Conservation (phyloP, 306 rosid species). For the Casuarina cunninghamiana region DNA sequence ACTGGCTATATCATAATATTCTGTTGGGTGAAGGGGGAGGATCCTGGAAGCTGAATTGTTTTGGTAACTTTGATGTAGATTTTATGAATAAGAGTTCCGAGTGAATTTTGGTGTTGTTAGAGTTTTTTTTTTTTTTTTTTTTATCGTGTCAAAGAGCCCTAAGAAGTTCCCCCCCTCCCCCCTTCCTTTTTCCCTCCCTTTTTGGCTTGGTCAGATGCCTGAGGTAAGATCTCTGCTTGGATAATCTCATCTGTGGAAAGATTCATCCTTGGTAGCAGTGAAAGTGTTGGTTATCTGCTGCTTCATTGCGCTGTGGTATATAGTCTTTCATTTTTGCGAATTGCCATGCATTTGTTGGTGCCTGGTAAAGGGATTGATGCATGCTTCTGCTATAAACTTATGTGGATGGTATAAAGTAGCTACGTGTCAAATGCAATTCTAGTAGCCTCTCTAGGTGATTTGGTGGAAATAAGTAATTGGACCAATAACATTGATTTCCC, state of each 20-base stretch:
- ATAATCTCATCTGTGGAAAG: background rate
- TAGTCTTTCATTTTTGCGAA: background rate
- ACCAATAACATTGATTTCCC: background rate
- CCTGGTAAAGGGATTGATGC: background rate
- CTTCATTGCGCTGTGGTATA: background rate
- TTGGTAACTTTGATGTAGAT: background rate
- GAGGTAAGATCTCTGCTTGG: background rate
- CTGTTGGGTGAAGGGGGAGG: too few species aligned
- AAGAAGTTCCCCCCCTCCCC: too few species aligned
- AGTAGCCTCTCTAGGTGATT: background rate
- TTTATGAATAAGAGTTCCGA: background rate
- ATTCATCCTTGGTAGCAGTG: background rate
- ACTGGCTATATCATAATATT: too few species aligned
- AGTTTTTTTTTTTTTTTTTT: too few species aligned
- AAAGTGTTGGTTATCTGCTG: background rate
- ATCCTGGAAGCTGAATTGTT: background rate
- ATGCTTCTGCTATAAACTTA: background rate
- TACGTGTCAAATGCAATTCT: background rate
- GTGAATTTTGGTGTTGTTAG: too few species aligned
- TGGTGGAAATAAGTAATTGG: background rate
- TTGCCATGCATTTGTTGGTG: background rate
- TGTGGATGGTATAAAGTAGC: background rate
- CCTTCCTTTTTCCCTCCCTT: too few species aligned
- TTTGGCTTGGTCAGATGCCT: too few species aligned
- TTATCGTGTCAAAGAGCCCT: too few species aligned